Evolutionary conservation across 2,329 filamentous ascomycete species (phyloP), one percentile per base, ranked within the genome.

Genomic region (Hirsutella thompsonii): DNA sequence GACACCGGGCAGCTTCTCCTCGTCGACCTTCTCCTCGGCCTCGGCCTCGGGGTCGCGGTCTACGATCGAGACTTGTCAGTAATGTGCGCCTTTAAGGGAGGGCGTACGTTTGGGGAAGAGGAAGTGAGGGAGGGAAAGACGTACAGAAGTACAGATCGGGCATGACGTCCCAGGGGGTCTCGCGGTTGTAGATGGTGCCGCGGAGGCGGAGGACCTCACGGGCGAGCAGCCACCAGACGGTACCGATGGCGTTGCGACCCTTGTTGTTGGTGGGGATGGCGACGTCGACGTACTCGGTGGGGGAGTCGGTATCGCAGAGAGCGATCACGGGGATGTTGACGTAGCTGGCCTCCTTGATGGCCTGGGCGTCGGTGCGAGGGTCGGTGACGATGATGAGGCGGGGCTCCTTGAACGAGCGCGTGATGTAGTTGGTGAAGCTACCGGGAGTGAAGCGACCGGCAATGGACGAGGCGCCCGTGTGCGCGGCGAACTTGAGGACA

Each of bases 371-470:
- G 76, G 93, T 98, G 72, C 93, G 90, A 60, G 92, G 92, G 70
- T 98, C 92, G 73, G 92, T 98, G 63, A 98, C 92, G 67, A 98
- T 81, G 72, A 98, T 96, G 64, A 98, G 79, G 70, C 93, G 93
- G 65, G 92, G 92, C 79, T 98, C 92, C 83, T 95, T 95, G 88
- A 98, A 98, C 53, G 92, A 96, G 64, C 92, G 90, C 70, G 93
- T 98, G 83, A 98, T 98, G 84, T 98, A 98, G 82, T 98, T 98
- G 79, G 92, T 98, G 83, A 98, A 98, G 72, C 90, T 94, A 85
- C 92, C 92, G 67, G 92, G 92, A 65, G 92, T 98, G 84, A 98
- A 98, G 68, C 92, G 92, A 75, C 92, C 92, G 62, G 92, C 93
- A 63, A 98, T 98, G 69, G 92, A 85, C 62, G 88, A 85, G 62